Conservation (phyloP, 495 filamentous ascomycete genomes). For the Chaetomidium leptoderma region DNA sequence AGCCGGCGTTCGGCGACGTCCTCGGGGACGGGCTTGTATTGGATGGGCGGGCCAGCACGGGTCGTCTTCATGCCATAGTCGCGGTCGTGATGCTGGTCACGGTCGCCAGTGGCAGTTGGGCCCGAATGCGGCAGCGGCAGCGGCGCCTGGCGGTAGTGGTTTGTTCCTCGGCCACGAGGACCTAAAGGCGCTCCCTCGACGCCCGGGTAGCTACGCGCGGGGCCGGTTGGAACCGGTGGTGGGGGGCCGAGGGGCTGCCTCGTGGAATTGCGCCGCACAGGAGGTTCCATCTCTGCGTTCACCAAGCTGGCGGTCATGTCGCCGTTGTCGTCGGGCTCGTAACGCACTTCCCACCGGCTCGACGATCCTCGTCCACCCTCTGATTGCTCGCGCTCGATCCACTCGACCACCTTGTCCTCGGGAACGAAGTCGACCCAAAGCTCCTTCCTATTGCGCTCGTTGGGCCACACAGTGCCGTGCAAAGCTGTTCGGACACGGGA, state of each 20-base stretch:
- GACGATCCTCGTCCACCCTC: slow-evolving; percentile 45
- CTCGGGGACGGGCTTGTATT: slow-evolving; percentile 47
- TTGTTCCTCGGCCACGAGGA: slow-evolving; percentile 31
- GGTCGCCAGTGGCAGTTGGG: neutral
- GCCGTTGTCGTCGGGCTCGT: slow-evolving; percentile 50
- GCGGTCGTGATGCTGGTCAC: slow-evolving; percentile 1
- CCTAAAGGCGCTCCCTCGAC: slow-evolving; percentile 43
- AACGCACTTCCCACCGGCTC: slow-evolving; percentile 53
- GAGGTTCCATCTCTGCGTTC: slow-evolving; percentile 35
- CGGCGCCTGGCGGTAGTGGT: slow-evolving; percentile 16
- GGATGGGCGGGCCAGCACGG: slow-evolving; percentile 34
- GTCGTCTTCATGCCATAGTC: slow-evolving; percentile 22
- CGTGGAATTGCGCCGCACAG: slow-evolving; percentile 8
- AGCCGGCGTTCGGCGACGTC: slow-evolving; percentile 60
- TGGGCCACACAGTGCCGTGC: slow-evolving; percentile 78
- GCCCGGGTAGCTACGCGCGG: slow-evolving; percentile 34
- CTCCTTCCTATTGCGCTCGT: slow-evolving; percentile 76
- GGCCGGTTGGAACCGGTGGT: slow-evolving; percentile 39
- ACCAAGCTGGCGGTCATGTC: slow-evolving; percentile 51
- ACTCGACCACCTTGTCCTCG: slow-evolving; percentile 63
- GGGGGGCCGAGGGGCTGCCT: slow-evolving; percentile 24
- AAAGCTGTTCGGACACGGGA: slow-evolving; percentile 72
- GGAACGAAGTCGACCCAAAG: slow-evolving; percentile 92
- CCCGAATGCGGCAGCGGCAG: neutral
- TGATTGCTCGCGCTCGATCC: slow-evolving; percentile 66